Evolutionary conservation across 2,329 filamentous ascomycete genomes (phyloP).

Genomic region (Teratosphaeria viscida): DNA sequence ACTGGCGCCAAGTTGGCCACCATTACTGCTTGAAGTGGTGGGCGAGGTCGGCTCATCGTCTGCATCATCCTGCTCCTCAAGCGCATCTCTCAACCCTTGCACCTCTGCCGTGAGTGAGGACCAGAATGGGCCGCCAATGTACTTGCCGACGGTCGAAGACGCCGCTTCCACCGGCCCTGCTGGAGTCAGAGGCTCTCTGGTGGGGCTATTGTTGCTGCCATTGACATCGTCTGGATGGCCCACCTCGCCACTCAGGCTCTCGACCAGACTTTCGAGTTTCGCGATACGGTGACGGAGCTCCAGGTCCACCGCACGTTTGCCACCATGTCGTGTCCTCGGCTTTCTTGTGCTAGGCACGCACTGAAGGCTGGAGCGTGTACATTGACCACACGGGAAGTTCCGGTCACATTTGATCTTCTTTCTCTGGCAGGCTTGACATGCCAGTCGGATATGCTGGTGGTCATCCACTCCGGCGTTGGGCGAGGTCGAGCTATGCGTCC

Average conservation of each 20-base stretch:
- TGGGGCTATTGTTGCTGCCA: not conserved
- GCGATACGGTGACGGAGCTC: conserved; percentile 20
- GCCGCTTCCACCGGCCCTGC: not conserved
- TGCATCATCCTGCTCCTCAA: conserved; percentile 20
- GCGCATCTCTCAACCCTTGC: conserved; percentile 21
- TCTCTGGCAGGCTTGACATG: conserved; percentile 22
- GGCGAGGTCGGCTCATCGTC: conserved; percentile 13
- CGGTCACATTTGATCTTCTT: conserved; percentile 24
- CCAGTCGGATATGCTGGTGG: conserved; percentile 17
- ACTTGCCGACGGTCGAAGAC: conserved; percentile 15
- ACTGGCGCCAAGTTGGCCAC: conserved; percentile 2
- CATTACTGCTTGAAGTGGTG: conserved; percentile 5
- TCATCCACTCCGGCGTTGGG: conserved; percentile 3
- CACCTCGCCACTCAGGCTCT: conserved; percentile 19
- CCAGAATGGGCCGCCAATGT: conserved; percentile 24
- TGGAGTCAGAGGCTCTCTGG: not conserved
- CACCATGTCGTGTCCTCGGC: conserved; percentile 17
- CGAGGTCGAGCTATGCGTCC: not conserved
- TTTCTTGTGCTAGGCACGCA: conserved; percentile 18
- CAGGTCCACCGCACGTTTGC: conserved; percentile 16
- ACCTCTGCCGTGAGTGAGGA: conserved; percentile 22
- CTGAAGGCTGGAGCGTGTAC: conserved; percentile 15
- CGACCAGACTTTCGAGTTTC: conserved; percentile 21
- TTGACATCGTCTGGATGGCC: conserved; percentile 1
- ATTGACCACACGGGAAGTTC: conserved; percentile 18